Conservation (phyloP, 106 monocot species). For the Apostasia shenzhenica region DNA sequence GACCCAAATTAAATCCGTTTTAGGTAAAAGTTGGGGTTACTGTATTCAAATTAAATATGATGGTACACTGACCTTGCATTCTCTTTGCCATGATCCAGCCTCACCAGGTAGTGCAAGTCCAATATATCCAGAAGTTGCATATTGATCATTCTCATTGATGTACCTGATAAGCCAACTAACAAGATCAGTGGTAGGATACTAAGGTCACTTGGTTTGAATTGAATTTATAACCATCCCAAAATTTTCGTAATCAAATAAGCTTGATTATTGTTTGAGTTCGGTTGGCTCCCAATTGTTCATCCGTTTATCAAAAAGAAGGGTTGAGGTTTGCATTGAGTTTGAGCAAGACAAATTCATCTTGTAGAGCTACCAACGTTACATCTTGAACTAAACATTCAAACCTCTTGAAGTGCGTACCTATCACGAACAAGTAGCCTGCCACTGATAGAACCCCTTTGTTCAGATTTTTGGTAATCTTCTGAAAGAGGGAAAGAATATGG, state of each 20-base stretch:
- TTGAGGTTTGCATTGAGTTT: too few species aligned
- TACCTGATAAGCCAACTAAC: conserved; percentile 23
- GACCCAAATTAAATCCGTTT: too few species aligned
- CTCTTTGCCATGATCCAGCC: conserved; percentile 82
- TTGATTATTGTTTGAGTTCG: too few species aligned
- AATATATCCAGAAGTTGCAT: conserved; percentile 40
- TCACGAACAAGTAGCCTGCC: conserved; percentile 61
- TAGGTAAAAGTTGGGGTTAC: neutral
- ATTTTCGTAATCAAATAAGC: too few species aligned
- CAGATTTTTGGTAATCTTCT: conserved; percentile 47
- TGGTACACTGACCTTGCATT: conserved; percentile 53
- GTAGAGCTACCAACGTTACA: neutral
- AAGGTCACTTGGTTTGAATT: too few species aligned
- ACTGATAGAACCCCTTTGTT: conserved; percentile 52
- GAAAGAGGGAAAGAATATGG: conserved; percentile 69
- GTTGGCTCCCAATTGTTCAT: too few species aligned
- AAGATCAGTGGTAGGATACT: neutral
- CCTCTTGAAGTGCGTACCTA: conserved; percentile 20
- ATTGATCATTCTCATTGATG: conserved; percentile 20
- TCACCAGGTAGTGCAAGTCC: conserved; percentile 80
- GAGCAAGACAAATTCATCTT: neutral
- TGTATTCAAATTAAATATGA: neutral
- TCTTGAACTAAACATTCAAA: neutral
- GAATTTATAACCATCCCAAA: too few species aligned
- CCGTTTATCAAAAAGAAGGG: too few species aligned